Evolutionary conservation across 2,329 filamentous ascomycete species (phyloP).

Genomic region (Botrytis galanthina): DNA sequence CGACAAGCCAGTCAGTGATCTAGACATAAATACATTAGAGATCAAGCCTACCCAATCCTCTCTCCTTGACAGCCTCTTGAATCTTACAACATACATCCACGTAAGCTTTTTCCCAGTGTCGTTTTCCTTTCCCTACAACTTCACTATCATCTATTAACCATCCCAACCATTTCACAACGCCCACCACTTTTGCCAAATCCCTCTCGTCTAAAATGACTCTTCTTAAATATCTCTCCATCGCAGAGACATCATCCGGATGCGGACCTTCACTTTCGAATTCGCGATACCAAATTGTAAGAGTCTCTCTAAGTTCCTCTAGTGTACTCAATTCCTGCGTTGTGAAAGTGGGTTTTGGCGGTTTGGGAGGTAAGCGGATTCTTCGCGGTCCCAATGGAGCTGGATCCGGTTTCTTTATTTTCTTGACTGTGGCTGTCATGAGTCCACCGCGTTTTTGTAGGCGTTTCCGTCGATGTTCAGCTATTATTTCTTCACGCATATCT

Average conservation of each 20-base stretch:
- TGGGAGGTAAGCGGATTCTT: conserved; percentile 47
- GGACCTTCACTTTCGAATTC: conserved; percentile 74
- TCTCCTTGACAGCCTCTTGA: conserved; percentile 53
- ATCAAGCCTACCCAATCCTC: conserved; percentile 56
- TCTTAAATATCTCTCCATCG: conserved; percentile 69
- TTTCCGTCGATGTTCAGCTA: conserved; percentile 67
- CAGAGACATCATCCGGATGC: conserved; percentile 72
- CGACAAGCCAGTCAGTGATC: background rate
- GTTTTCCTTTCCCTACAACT: conserved; percentile 31
- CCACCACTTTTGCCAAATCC: conserved; percentile 72
- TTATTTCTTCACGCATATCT: conserved; percentile 73
- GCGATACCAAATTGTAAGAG: conserved; percentile 72
- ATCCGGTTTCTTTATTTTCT: conserved; percentile 30
- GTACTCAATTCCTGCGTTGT: conserved; percentile 55
- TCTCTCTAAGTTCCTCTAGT: conserved; percentile 66
- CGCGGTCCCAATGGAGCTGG: conserved; percentile 30
- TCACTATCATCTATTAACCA: conserved; percentile 52
- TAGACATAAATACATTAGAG: conserved; percentile 39
- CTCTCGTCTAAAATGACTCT: conserved; percentile 73
- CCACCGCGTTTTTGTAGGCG: conserved; percentile 54
- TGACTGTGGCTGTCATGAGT: conserved; percentile 36
- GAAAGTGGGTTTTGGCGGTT: conserved; percentile 56
- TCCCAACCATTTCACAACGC: conserved; percentile 66
- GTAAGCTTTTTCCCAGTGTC: conserved; percentile 49
- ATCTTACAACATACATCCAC: conserved; percentile 49